These are phyloP conservation scores for Pseudogymnoascus sp. DNA, from an alignment of 2,329 filamentous ascomycete genomes.

Conservation along the genomic window DNA sequence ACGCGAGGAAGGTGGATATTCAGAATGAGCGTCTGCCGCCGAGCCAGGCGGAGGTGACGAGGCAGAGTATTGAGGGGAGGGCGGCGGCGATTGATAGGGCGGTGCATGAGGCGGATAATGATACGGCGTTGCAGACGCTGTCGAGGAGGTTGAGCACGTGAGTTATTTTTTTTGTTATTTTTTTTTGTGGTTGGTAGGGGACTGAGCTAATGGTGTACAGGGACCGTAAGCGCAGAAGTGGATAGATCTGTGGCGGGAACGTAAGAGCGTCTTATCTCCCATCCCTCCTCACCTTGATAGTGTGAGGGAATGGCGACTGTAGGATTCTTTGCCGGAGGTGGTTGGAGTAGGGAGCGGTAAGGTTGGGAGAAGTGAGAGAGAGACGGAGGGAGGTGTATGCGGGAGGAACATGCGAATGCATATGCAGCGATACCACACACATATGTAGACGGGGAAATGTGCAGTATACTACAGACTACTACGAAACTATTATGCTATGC, in stretches of 20 bases:
- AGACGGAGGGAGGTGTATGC: background rate
- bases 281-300: background rate
- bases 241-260: background rate
- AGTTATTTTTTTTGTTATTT: slow-evolving; percentile 37
- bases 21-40: slow-evolving; percentile 94
- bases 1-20: slow-evolving; percentile 90
- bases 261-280: background rate
- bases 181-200: background rate
- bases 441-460: background rate
- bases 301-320: background rate
- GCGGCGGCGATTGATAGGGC: slow-evolving; percentile 79
- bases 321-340: background rate
- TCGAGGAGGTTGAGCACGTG: slow-evolving; percentile 94
- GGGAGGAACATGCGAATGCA: background rate
- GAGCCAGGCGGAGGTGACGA: slow-evolving; percentile 81
- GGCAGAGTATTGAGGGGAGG: slow-evolving; percentile 72
- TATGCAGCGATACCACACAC: background rate
- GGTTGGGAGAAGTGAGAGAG: background rate
- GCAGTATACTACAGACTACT: background rate
- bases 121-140: slow-evolving; percentile 75
- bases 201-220: background rate
- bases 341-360: background rate
- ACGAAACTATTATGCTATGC: background rate
- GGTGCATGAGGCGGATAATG: slow-evolving; percentile 81
- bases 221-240: slow-evolving; percentile 2